These are phyloP conservation scores for Erysimum pusillum DNA, from an alignment of 441 rosid genomes.

Conservation along the genomic window DNA sequence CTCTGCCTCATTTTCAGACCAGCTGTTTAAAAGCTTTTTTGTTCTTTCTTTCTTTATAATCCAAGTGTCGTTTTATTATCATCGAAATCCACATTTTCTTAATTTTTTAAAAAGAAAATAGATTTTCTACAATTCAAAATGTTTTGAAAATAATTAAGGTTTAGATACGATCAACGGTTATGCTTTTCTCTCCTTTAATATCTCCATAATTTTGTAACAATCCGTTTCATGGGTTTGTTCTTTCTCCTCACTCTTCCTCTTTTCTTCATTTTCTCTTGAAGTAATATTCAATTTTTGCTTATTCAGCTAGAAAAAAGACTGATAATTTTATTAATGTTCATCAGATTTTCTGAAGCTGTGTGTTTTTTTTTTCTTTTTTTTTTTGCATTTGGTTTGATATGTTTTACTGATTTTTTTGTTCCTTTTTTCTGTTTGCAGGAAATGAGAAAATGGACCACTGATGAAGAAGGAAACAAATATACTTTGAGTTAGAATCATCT, in stretches of 20 bases:
- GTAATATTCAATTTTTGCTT: neutral
- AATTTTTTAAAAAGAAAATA: neutral
- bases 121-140: conserved; percentile 10
- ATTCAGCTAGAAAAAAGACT: conserved; percentile 21
- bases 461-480: conserved; percentile 28
- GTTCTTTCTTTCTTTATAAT: conserved; percentile 20
- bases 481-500: conserved; percentile 22
- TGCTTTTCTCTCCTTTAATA: conserved; percentile 46
- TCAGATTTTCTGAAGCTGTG: conserved; percentile 12
- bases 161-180: conserved; percentile 41
- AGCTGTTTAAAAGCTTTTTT: conserved; percentile 38
- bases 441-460: conserved; percentile 38
- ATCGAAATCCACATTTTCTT: conserved; percentile 5
- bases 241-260: conserved; percentile 10
- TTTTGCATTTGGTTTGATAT: conserved; percentile 20
- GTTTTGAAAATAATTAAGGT: neutral
- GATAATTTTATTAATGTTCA: neutral
- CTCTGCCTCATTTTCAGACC: conserved; percentile 46
- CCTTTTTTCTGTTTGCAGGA: conserved; percentile 20
- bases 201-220: conserved; percentile 42
- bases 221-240: conserved; percentile 30
- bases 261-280: neutral
- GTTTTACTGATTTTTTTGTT: neutral
- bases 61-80: conserved; percentile 36
- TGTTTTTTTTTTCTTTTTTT: too few species aligned